Base-by-base conservation (phyloP, 371 early-diverging fungal species). In the Smittium culicis region DNA sequence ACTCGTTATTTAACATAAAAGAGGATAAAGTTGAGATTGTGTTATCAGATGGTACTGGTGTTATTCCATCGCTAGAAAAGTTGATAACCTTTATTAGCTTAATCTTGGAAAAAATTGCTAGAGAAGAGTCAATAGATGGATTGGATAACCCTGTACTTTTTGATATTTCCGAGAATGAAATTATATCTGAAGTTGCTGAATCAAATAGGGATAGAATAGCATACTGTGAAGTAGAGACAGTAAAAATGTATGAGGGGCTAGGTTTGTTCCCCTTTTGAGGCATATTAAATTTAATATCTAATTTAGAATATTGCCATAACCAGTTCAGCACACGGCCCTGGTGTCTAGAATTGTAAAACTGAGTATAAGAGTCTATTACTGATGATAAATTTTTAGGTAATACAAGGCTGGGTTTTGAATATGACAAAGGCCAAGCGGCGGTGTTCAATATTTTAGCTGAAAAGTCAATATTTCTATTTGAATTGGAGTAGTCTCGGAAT, bases 221-320 rank as follows among this genome's bases (percentile, higher is more conserved):
- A 88, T 93, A 89, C 74, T 94, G 93, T 72, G 88, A 94, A 2
- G 87, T 87, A 34, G 90, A 88, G 2, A 89, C 87, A 74, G 78
- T 67, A 66, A 75, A 71, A 31, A 70, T 61, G 66, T 74, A 74
- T 28, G 67, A 68, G 0, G 75, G 83, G 85, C 80, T 86, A 11
- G 30, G 32, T 83, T 73, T 88, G 84, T 0, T 85, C 71, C 88
- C 89, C 69, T 33, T 35, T 29, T 88, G 88, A 35, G 84, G 73
- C 71, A 89, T 91, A 69, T 82, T 86, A 32, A 92, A 86, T 75
- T 91, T 89, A 61, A 94, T 74, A 71, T 95, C 95, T 30, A 89
- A 94, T 71, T 88, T 89, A 35, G 88, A 88, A 34, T 88, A 75
- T 73, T 93, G 88, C 83, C 88, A 91, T n/a, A 93, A 79, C 94